These are phyloP conservation scores for Populus trichocarpa DNA, from an alignment of 441 rosid genomes.

Conservation along the genomic window DNA sequence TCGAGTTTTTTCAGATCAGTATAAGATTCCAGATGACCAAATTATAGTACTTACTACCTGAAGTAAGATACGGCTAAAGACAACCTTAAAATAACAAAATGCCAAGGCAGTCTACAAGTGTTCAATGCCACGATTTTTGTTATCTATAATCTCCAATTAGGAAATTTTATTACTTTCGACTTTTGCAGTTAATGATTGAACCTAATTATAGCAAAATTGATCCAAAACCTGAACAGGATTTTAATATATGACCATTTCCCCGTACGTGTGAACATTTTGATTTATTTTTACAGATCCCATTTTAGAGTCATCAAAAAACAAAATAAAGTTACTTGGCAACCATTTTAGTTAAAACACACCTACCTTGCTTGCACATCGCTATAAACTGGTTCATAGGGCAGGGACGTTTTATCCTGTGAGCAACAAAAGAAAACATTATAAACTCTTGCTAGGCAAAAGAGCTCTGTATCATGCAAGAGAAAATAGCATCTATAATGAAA, in stretches of 20 bases:
- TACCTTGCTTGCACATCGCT: constrained; percentile 92
- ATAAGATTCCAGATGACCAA: neutral
- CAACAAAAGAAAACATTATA: constrained; percentile 21
- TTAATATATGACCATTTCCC: neutral
- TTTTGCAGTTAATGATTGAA: neutral
- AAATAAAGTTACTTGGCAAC: neutral
- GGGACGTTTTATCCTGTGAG: constrained; percentile 73
- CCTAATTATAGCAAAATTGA: neutral
- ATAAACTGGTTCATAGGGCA: constrained; percentile 81
- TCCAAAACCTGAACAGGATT: neutral
- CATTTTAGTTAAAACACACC: constrained; percentile 2
- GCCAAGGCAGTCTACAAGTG: neutral
- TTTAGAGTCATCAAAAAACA: neutral
- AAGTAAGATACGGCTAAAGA: neutral
- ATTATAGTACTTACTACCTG: neutral
- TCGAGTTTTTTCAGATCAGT: neutral
- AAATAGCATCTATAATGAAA: neutral
- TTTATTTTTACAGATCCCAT: neutral
- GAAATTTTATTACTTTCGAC: neutral
- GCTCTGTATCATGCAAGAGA: constrained; percentile 3
- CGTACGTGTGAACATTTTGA: neutral
- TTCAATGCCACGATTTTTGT: neutral
- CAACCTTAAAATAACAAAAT: neutral
- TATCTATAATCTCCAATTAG: neutral
- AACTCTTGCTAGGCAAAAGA: constrained; percentile 8